Base-by-base conservation (phyloP, 2,329 filamentous ascomycete genomes). In the Hymenoscyphus scutula region DNA sequence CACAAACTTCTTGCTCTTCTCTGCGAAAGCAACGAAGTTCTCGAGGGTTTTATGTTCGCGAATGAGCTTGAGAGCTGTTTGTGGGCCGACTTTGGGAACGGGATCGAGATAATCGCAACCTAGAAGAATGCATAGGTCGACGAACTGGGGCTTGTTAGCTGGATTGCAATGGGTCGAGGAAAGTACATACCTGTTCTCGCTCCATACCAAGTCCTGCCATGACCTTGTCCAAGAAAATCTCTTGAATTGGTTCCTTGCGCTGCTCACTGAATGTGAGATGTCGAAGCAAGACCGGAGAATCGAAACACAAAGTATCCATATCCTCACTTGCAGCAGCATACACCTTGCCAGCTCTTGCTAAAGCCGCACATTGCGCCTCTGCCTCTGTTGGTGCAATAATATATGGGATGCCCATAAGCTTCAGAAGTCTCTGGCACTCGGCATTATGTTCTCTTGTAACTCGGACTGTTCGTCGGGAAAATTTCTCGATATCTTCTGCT, bases 71-170 rank as follows among this genome's bases (percentile, higher is more conserved):
- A 98, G 82, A 1, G 95, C 95, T 0, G 95, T 97, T 71, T 87
- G 89, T 4, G 95, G 94, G 23, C 95, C 95, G 67, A 99, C 83
- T 75, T 97, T 97, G 71, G 95, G 95, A 69, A 99, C 90, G 0
- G 95, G 94, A 71, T 99, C 95, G 74, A 98, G 87, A 74, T 99
- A 99, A 76, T 99, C 95, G 77, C 95, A 99, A 70, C 95, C 95
- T 54, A 99, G 89, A 11, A 99, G 85, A 72, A 99, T 99, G 74
- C 95, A 99, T 58, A 99, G 87, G 76, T 99, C 95, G 72, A 99
- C 92, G 75, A 99, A 99, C 89, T 97, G 72, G 10, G 25, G 7
- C 19, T 1, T 60, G 27, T 63, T 63, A 65, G 63, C 53, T 53
- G 10, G n/a, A 27, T 8, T 37, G 3, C 13, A 30, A 19, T 2